These are phyloP conservation scores for Ceratorhiza oryzae-sativae DNA, from an alignment of 1,284 basidiomycete genomes.

Conservation along the genomic window DNA sequence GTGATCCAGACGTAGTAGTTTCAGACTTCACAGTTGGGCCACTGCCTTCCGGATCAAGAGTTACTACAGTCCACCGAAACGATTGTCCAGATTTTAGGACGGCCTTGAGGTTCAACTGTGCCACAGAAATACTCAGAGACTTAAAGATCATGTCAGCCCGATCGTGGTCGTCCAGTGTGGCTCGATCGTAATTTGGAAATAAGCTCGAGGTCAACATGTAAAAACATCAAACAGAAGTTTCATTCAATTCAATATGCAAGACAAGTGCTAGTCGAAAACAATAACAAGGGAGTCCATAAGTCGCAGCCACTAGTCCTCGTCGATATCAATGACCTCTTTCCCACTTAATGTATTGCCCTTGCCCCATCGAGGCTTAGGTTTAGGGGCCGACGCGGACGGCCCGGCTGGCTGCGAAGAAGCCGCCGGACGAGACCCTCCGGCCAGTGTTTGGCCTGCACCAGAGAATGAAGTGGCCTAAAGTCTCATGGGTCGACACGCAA, in stretches of 20 bases:
- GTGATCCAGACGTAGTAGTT: constrained; percentile 21
- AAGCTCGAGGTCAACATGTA: not conserved
- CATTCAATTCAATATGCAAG: constrained; percentile 1
- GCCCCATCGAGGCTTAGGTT: constrained; percentile 31
- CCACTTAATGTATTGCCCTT: constrained; percentile 29
- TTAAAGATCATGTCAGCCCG: constrained; percentile 9
- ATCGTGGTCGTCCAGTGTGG: not conserved
- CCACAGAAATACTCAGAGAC: constrained; percentile 63
- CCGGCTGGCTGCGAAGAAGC: constrained; percentile 2
- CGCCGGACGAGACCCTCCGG: constrained; percentile 3
- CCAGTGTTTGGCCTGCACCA: constrained; percentile 28
- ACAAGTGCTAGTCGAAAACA: not conserved
- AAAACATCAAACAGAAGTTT: not conserved
- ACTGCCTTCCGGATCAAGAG: constrained; percentile 49
- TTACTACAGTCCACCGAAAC: constrained; percentile 74
- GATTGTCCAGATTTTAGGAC: constrained; percentile 83
- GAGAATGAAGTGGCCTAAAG: constrained; percentile 18
- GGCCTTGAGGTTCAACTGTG: constrained; percentile 71
- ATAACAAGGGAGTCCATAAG: not conserved
- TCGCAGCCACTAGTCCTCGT: constrained; percentile 1
- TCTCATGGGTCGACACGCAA: not conserved
- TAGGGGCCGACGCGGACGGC: not conserved
- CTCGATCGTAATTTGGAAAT: not conserved
- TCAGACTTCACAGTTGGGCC: constrained; percentile 39
- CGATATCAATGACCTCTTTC: constrained; percentile 14